phyloP scores from a whole-genome alignment of 768 basidiomycete genomes.

The Agaricus blazei region DNA sequence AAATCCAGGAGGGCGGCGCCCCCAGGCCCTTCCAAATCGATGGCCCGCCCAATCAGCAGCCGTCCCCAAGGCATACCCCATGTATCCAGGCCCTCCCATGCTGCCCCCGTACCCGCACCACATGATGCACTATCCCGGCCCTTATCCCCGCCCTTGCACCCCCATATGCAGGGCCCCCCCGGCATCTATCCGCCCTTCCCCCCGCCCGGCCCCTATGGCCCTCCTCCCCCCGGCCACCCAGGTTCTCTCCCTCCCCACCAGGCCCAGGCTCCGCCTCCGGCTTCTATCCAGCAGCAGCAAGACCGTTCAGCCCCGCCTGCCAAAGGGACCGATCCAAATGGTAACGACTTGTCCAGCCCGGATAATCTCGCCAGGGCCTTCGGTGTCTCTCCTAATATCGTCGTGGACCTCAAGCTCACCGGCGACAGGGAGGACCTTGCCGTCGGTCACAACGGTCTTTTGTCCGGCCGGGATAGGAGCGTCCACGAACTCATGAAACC shows the following conservation, averaged over 20 bases:
- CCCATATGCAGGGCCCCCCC: constrained; percentile 31
- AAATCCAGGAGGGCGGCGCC: constrained; percentile 23
- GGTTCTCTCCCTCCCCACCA: constrained; percentile 19
- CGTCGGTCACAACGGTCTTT: constrained; percentile 67
- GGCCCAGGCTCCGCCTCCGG: constrained; percentile 14
- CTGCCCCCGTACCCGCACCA: constrained; percentile 32
- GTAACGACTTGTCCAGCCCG: constrained; percentile 73
- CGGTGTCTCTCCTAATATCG: constrained; percentile 69
- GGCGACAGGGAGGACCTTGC: constrained; percentile 70
- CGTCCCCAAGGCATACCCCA: constrained; percentile 27
- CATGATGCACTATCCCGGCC: constrained; percentile 27
- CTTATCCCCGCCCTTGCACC: constrained; percentile 22
- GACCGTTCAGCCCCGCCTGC: constrained; percentile 15
- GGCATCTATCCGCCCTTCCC: constrained; percentile 52
- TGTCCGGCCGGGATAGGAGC: constrained; percentile 63
- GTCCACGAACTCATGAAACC: constrained; percentile 48
- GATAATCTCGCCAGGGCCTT: constrained; percentile 75
- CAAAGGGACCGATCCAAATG: constrained; percentile 75
- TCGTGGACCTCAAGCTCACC: constrained; percentile 56
- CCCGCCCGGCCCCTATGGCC: constrained; percentile 47
- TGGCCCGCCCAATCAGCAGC: constrained; percentile 18
- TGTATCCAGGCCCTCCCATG: constrained; percentile 34
- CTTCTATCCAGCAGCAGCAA: not conserved
- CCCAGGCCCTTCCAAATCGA: constrained; percentile 29
- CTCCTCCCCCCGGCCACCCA: constrained; percentile 21